Percentiles rank a stretch among this genome's conserved stretches.
These are phyloP conservation scores for Jackrogersella multiformis DNA, from an alignment of 495 filamentous ascomycete species.

Conservation along the genomic window DNA sequence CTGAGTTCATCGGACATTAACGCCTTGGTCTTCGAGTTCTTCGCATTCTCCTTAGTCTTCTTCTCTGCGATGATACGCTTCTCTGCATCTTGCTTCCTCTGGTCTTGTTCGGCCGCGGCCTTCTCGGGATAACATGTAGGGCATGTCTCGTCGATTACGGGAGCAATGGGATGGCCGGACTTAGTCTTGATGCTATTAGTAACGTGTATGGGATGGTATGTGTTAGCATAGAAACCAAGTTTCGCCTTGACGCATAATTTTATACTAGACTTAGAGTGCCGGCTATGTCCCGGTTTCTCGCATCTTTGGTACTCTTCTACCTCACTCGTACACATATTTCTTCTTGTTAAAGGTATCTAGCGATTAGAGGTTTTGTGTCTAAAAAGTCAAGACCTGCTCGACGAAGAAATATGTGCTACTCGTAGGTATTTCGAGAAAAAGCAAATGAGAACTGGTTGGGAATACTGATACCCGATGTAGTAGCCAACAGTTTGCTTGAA, in stretches of 20 bases:
- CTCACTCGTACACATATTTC: slow-evolving; percentile 15
- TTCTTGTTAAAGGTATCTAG: not conserved
- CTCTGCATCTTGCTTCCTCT: slow-evolving; percentile 5
- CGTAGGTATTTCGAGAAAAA: not conserved
- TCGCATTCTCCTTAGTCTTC: not conserved
- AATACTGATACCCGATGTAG: not conserved
- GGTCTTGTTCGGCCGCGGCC: slow-evolving; percentile 14
- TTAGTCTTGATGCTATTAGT: slow-evolving; percentile 10
- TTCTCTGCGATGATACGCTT: not conserved
- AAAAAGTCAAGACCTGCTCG: not conserved
- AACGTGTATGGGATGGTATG: slow-evolving; percentile 22
- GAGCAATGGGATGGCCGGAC: not conserved
- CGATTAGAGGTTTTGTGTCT: not conserved
- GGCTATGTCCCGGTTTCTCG: not conserved
- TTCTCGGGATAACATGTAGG: slow-evolving; percentile 29
- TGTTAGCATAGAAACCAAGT: slow-evolving; percentile 7
- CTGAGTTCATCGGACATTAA: too few species aligned
- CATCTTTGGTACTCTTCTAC: slow-evolving; percentile 22
- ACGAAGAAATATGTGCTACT: not conserved
- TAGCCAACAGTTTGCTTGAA: not conserved
- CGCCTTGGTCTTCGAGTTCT: not conserved
- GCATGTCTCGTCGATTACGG: slow-evolving; percentile 24
- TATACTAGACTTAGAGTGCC: not conserved
- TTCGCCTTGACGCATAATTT: not conserved
- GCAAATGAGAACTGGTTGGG: not conserved